These are phyloP conservation scores for Flueggea neowawraea DNA, from an alignment of 441 rosid genomes.

Conservation along the genomic window DNA sequence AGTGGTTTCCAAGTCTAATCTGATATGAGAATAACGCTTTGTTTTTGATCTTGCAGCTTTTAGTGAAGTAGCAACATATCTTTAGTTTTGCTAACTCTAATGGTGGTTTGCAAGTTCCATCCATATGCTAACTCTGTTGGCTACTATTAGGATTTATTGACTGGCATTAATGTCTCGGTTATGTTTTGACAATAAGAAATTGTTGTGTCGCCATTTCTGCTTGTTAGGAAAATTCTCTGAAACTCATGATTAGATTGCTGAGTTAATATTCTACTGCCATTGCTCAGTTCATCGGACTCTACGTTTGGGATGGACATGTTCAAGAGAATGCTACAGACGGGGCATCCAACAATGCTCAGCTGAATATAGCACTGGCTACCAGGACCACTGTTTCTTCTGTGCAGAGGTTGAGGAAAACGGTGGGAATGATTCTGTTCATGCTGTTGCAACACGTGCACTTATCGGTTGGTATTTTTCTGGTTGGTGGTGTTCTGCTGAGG, in stretches of 20 bases:
- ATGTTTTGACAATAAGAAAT: constrained; percentile 23
- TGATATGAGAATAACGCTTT: too few relatives aligned
- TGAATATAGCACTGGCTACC: constrained; percentile 23
- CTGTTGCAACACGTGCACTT: constrained; percentile 6
- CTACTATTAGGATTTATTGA: constrained; percentile 11
- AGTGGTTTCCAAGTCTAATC: too few relatives aligned
- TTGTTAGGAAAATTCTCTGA: constrained; percentile 26
- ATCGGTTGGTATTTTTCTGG: too few relatives aligned
- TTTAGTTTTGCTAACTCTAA: too few relatives aligned
- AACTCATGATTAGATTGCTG: constrained; percentile 26
- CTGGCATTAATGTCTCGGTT: constrained; percentile 10
- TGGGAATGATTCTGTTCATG: not conserved
- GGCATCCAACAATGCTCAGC: constrained; percentile 95
- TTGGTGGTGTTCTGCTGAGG: not conserved
- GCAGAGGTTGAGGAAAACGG: not conserved
- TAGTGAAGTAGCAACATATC: too few relatives aligned
- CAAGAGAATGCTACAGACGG: constrained; percentile 92
- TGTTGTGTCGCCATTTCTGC: constrained; percentile 22
- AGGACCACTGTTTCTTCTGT: constrained; percentile 5
- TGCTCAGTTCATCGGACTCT: constrained; percentile 89
- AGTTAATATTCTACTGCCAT: constrained; percentile 28
- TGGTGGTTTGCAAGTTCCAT: not conserved
- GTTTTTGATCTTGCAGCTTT: too few relatives aligned
- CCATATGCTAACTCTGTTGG: constrained; percentile 1
- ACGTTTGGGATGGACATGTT: constrained; percentile 94